A percentile compares a stretch with the other conserved stretches of the same genome.
Conservation (phyloP, 2,329 filamentous ascomycete species). For the Trichophyton simii region DNA sequence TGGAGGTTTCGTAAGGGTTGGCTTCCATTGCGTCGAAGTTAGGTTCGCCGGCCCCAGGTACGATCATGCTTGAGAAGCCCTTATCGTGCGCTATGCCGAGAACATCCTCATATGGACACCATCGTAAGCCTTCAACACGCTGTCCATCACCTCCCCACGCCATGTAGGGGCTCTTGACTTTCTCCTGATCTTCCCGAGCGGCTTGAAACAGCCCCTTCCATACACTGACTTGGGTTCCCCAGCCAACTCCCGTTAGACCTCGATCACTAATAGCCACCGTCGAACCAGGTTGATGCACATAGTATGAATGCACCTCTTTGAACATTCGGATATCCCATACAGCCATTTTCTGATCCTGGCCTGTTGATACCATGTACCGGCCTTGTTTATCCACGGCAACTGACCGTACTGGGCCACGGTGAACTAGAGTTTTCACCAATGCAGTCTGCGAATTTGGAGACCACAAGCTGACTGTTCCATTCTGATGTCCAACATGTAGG, state of each 20-base stretch:
- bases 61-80: constrained; percentile 79
- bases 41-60: constrained; percentile 89
- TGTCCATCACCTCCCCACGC: constrained; percentile 79
- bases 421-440: constrained; percentile 80
- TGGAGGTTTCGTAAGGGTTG: constrained; percentile 88
- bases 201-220: constrained; percentile 86
- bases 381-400: constrained; percentile 80
- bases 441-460: constrained; percentile 81
- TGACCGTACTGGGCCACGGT: constrained; percentile 76
- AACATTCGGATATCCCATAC: constrained; percentile 94
- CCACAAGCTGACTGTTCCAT: constrained; percentile 89
- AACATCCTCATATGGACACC: constrained; percentile 93
- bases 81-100: constrained; percentile 72
- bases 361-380: constrained; percentile 87
- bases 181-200: constrained; percentile 55
- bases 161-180: constrained; percentile 83
- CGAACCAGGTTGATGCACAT: constrained; percentile 66
- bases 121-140: constrained; percentile 65
- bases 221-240: constrained; percentile 76
- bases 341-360: constrained; percentile 82
- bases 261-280: constrained; percentile 81
- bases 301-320: constrained; percentile 83
- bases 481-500: constrained; percentile 84
- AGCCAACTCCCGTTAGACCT: constrained; percentile 76
- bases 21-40: constrained; percentile 90